Base-by-base conservation (phyloP, 305 asterid genomes). In the Fraxinus xanthoxyloides region DNA sequence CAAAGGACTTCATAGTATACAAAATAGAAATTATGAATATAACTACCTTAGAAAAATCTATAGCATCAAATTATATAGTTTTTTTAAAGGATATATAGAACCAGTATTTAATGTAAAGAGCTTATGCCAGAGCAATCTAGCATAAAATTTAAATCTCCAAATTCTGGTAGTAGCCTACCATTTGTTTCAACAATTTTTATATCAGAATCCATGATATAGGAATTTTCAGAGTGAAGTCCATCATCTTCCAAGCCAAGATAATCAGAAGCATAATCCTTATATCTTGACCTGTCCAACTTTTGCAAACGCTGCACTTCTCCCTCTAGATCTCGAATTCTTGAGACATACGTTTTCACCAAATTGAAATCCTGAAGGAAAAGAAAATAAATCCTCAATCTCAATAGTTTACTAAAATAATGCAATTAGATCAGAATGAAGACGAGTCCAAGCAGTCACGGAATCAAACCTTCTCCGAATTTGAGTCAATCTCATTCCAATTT, bases 261-360 rank as follows among this genome's bases (percentile, higher is more conserved):
- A 77, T 85, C 90, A 77, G 74, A 4, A 67, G 84, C 85, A 83
- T 88, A 84, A 76, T 84, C 89, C 36, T 72, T 86, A 48, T 35
- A 88, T 78, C 87, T 91, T 81, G 89, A 84, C 85, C 59, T 84
- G 78, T 76, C 89, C 72, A 86, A 84, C 78, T 81, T 90, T 63
- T 80, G 93, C 77, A 87, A 13, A 75, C 83, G 90, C 56, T 88
- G 86, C 79, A 93, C 24, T 86, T 96, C 97, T 48, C 90, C 85
- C 90, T 96, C 99, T 79, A 93, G 88, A 43, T 93, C 93, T 83
- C 93, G 99, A 83, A 93, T 91, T 87, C 87, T 91, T 36, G 92
- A 85, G 30, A 93, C 87, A 82, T 96, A 94, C 82, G 88, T 86
- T 85, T 89, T 94, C 87, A 96, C 77, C 89, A 94, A 48, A 76